Conservation (phyloP, 1,284 basidiomycete species). For the Pseudozyma hubeiensis region DNA sequence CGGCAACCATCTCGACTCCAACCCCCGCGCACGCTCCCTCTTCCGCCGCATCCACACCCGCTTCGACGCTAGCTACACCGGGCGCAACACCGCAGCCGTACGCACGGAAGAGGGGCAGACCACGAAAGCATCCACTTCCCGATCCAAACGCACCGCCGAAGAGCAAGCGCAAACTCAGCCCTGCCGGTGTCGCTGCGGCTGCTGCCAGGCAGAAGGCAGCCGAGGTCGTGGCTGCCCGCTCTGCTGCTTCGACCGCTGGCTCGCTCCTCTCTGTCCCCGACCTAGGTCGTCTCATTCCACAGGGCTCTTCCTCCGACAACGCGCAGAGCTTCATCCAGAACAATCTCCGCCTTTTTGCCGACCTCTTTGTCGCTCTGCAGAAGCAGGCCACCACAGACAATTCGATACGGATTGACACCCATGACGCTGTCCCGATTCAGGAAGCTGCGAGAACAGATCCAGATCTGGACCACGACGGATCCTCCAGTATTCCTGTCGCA, state of each 20-base stretch:
- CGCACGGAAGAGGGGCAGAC: constrained; percentile 35
- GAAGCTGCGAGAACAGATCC: background rate
- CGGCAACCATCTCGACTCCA: background rate
- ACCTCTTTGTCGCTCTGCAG: constrained; percentile 49
- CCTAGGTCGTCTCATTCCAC: constrained; percentile 46
- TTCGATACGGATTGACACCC: constrained; percentile 10
- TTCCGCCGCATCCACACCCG: constrained; percentile 33
- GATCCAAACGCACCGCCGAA: constrained; percentile 34
- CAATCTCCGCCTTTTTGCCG: constrained; percentile 44
- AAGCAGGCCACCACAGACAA: constrained; percentile 41
- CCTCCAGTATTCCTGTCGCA: background rate
- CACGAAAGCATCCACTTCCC: constrained; percentile 46
- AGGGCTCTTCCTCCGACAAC: constrained; percentile 36
- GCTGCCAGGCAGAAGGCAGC: constrained; percentile 21
- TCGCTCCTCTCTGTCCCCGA: constrained; percentile 43
- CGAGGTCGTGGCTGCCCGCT: constrained; percentile 27
- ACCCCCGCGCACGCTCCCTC: constrained; percentile 2
- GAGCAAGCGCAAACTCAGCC: constrained; percentile 32
- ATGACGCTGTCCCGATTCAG: background rate
- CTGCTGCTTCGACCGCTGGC: constrained; percentile 27
- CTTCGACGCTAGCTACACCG: constrained; percentile 33
- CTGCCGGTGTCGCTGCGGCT: constrained; percentile 15
- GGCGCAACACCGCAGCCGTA: constrained; percentile 28
- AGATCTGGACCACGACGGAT: background rate
- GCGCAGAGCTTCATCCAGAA: constrained; percentile 43